Base-by-base conservation (phyloP, 805 yeast species). In the Kuraishia ogatae region DNA sequence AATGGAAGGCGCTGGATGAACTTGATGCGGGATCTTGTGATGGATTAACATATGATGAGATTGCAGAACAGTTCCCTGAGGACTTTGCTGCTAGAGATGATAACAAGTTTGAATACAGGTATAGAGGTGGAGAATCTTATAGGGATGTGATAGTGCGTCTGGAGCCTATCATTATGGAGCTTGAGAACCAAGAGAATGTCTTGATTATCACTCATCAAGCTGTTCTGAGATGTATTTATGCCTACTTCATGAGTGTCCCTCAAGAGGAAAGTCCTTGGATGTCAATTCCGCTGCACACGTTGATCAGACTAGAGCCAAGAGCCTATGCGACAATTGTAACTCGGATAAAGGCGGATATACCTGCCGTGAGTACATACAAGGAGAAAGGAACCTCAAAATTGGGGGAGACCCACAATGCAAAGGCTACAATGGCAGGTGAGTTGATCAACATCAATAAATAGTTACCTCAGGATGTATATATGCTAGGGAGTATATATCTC, bases 241-340 rank as follows among this genome's bases (percentile, higher is more conserved):
- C 99, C 7, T 94, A 94, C 70, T 94, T 92, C 67, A 94, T 94
- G 98, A 93, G 94, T 67, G 96, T 94, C 20, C 97, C 97, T 3
- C 98, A 93, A 69, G 97, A 93, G 63, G 93, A 90, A 68, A 82
- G 92, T 56, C 99, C 99, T 4, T 94, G 99, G 99, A 91, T 94
- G 97, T 89, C 96, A 47, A 96, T 94, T 57, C 99, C 99, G 5
- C 75, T 94, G 63, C 99, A 94, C 67, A 94, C 99, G 0, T 74
- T 94, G 67, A 94, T 94, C 64, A 87, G 90, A 66, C 75, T 94
- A 59, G 98, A 94, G 68, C 97, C 97, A n/a, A 79, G 96, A 56
- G 97, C 99, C 0, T 92, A 89, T 65, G 85, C 85, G 52, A 92
- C 99, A 0, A 71, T 84, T 49, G 98, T 92, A 19, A 87, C 93